phyloP scores from a whole-genome alignment of 2,329 filamentous ascomycete species.

The Ceratocystis diversiconidia region DNA sequence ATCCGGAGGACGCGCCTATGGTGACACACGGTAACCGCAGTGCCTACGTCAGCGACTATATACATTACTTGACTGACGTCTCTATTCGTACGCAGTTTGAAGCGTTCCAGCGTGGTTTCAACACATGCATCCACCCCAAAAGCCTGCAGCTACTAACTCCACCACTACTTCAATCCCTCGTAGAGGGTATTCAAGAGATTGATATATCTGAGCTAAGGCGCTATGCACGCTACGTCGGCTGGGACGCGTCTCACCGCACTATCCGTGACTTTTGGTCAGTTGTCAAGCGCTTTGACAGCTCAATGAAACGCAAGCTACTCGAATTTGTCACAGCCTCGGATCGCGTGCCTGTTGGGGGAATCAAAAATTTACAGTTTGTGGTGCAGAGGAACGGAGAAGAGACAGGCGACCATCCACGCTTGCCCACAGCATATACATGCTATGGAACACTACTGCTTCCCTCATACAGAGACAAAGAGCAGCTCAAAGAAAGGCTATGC shows the following conservation, averaged over 20 bases:
- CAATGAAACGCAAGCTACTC: slow-evolving; percentile 60
- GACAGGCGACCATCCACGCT: slow-evolving; percentile 35
- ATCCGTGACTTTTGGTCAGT: slow-evolving; percentile 76
- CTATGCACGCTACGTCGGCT: slow-evolving; percentile 68
- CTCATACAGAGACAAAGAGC: slow-evolving; percentile 58
- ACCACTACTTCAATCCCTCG: slow-evolving; percentile 54
- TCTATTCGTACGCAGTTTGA: slow-evolving; percentile 64
- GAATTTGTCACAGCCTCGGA: slow-evolving; percentile 95
- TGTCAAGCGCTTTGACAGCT: slow-evolving; percentile 50
- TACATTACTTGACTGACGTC: slow-evolving; percentile 64
- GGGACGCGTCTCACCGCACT: slow-evolving; percentile 51
- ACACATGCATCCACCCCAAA: slow-evolving; percentile 54
- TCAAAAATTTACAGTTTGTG: slow-evolving; percentile 68
- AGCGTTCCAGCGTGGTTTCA: slow-evolving; percentile 72
- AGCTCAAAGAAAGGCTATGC: slow-evolving; percentile 59
- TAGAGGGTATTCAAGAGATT: slow-evolving; percentile 74
- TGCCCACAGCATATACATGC: slow-evolving; percentile 86
- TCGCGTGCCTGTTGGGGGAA: slow-evolving; percentile 74
- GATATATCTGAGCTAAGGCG: slow-evolving; percentile 59
- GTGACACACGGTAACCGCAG: slow-evolving; percentile 70
- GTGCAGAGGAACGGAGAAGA: slow-evolving; percentile 64
- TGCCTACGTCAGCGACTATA: slow-evolving; percentile 71
- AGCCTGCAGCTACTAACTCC: slow-evolving; percentile 61
- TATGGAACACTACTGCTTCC: slow-evolving; percentile 80
- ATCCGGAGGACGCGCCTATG: slow-evolving; percentile 45